These are phyloP conservation scores for Kodamaea lidongshanica DNA, from an alignment of 805 yeast species.

Conservation along the genomic window DNA sequence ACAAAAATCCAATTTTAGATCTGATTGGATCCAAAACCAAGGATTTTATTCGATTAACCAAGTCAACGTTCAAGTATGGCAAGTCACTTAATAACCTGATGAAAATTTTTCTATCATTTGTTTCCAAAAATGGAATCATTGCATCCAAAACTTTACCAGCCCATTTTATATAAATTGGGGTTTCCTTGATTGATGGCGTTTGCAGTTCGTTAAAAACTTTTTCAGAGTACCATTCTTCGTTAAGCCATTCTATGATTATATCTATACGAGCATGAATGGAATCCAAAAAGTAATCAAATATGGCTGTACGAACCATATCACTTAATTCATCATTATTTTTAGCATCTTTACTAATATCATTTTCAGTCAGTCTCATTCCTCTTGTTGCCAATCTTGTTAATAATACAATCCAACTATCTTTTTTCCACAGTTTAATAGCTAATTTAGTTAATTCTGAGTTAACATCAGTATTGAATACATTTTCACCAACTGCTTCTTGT, in stretches of 20 bases:
- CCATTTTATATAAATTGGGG: conserved; percentile 61
- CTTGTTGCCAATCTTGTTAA: conserved; percentile 76
- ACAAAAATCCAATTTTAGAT: conserved; percentile 70
- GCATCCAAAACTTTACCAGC: conserved; percentile 67
- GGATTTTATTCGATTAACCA: conserved; percentile 62
- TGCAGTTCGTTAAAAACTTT: conserved; percentile 34
- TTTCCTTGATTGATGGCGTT: conserved; percentile 18
- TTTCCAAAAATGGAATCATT: conserved; percentile 77
- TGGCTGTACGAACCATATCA: conserved; percentile 58
- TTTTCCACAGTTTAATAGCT: conserved; percentile 47
- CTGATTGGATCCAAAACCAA: conserved; percentile 84
- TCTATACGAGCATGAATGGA: conserved; percentile 71
- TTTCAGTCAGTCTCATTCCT: conserved; percentile 46
- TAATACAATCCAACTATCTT: conserved; percentile 70
- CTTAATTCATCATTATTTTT: conserved; percentile 38
- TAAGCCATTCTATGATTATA: conserved; percentile 82
- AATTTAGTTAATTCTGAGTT: conserved; percentile 51
- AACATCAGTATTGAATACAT: conserved; percentile 20
- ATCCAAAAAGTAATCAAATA: conserved; percentile 66
- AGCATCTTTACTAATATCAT: conserved; percentile 21
- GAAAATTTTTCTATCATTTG: conserved; percentile 71
- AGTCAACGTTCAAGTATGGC: conserved; percentile 61
- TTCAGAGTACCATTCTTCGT: conserved; percentile 87
- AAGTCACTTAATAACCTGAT: conserved; percentile 81
- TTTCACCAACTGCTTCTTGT: conserved; percentile 14